Evolutionary conservation across 805 yeast genomes (phyloP).

Genomic region (Yarrowia sp.): DNA sequence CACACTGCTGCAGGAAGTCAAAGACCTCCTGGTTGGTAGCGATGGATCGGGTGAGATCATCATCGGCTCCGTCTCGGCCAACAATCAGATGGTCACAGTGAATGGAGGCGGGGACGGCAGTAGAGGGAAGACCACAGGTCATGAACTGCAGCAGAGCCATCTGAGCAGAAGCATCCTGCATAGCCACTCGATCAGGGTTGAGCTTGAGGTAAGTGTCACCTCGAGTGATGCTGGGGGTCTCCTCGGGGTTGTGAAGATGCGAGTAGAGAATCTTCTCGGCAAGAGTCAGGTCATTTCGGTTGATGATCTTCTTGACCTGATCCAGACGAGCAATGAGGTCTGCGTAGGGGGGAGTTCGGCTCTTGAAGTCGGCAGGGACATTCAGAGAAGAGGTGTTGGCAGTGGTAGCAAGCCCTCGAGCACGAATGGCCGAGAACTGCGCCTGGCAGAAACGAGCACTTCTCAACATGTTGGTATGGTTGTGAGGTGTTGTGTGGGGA

Average conservation of each 20-base stretch:
- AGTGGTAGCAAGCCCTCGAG: constrained; percentile 23
- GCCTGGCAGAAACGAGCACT: constrained; percentile 23
- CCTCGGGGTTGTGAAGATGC: constrained; percentile 86
- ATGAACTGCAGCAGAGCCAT: constrained; percentile 98
- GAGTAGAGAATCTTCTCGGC: constrained; percentile 95
- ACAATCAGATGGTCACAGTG: constrained; percentile 98
- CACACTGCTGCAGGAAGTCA: constrained; percentile 89
- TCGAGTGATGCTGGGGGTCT: constrained; percentile 59
- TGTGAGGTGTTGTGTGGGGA: background rate
- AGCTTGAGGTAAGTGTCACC: constrained; percentile 89
- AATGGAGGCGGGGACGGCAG: constrained; percentile 91
- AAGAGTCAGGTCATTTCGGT: constrained; percentile 75
- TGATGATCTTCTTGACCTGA: constrained; percentile 62
- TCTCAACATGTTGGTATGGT: constrained; percentile 1
- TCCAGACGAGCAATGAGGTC: constrained; percentile 64
- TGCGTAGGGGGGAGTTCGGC: constrained; percentile 86
- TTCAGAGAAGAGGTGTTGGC: background rate
- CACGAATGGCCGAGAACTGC: constrained; percentile 5
- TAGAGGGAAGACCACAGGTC: constrained; percentile 87
- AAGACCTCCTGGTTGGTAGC: constrained; percentile 91
- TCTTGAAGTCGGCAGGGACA: constrained; percentile 59
- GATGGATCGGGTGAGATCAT: constrained; percentile 77
- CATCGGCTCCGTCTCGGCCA: constrained; percentile 88
- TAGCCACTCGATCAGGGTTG: constrained; percentile 96
- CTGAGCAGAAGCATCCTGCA: constrained; percentile 99